Base-by-base conservation (phyloP, 1,284 basidiomycete species). In the Mycosarcoma mackinlayi region DNA sequence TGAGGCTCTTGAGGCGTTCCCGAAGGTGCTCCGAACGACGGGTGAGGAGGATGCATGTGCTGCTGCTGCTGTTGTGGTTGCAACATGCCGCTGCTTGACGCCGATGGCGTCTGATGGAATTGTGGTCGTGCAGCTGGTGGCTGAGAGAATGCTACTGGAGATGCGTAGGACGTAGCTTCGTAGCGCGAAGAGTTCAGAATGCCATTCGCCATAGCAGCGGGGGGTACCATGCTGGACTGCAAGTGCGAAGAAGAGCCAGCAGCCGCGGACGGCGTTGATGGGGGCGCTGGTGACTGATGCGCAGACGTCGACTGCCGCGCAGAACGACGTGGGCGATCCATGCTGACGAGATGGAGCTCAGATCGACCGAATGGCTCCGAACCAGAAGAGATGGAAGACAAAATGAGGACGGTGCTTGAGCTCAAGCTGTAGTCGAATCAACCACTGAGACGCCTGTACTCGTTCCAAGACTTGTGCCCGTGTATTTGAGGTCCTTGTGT, bases 311-410 rank as follows among this genome's bases (percentile, higher is more conserved):
- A 64, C 33, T 65, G 63, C 34, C 68, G 68, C 23, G 62, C 33
- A 1, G 63, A 71, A 35, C 68, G 49, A 52, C 62, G 62, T 44
- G 68, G 68, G 49, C 68, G 68, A 37, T 71, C 68, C 67, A 70
- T 70, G 19, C 25, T 44, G 40, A 19, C 27, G 14, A 27, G 5
- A 23, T 8, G 16, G n/a, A n/a, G n/a, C n/a, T n/a, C n/a, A n/a
- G n/a, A n/a, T n/a, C n/a, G 30, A 3, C 30, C 30, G 30, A 31
- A 3, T 14, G 30, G 14, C 30, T 8, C 9, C 30, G 30, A 31
- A 14, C 9, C 30, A 31, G 30, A 8, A 31, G 30, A n/a, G n/a
- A n/a, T n/a, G n/a, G n/a, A n/a, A n/a, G n/a, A n/a, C n/a, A n/a
- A n/a, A n/a, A n/a, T n/a, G n/a, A n/a, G n/a, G n/a, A n/a, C n/a